phyloP scores from a whole-genome alignment of 2,329 filamentous ascomycete species.

The Davidsoniella eucalypti region DNA sequence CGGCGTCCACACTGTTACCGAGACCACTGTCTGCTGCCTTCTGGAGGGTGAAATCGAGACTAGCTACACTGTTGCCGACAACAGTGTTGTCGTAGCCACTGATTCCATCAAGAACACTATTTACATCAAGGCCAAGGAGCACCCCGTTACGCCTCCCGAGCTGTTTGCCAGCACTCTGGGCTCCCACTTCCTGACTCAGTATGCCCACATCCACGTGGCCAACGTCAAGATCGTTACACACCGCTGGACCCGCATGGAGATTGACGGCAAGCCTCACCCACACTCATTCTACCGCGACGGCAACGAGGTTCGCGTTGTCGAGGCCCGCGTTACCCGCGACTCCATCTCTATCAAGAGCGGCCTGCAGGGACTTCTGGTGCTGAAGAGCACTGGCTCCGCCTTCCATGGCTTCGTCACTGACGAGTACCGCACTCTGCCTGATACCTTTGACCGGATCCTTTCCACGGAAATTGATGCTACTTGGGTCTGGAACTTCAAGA shows the following conservation, averaged over 20 bases:
- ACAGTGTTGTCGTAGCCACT: conserved; percentile 86
- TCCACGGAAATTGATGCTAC: conserved; percentile 79
- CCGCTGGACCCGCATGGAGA: conserved; percentile 75
- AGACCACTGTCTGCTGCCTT: conserved; percentile 88
- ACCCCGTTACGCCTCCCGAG: conserved; percentile 84
- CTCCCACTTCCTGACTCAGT: conserved; percentile 74
- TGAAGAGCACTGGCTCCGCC: conserved; percentile 91
- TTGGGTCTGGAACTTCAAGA: conserved; percentile 73
- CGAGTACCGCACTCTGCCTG: conserved; percentile 78
- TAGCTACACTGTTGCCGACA: conserved; percentile 86
- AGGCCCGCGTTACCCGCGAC: conserved; percentile 50
- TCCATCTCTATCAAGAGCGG: conserved; percentile 63
- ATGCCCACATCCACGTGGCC: conserved; percentile 73
- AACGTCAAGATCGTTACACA: conserved; percentile 71
- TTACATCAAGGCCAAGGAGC: conserved; percentile 87
- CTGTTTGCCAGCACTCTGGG: conserved; percentile 75
- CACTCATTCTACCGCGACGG: conserved; percentile 90
- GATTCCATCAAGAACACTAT: conserved; percentile 97
- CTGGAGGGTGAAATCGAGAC: conserved; percentile 82
- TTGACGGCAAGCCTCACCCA: conserved; percentile 81
- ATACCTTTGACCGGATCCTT: conserved; percentile 89
- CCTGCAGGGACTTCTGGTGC: conserved; percentile 67
- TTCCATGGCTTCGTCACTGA: conserved; percentile 91
- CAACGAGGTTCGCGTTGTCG: conserved; percentile 69
- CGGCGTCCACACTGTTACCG: conserved; percentile 68